Evolutionary conservation across 2,329 filamentous ascomycete species (phyloP).

Genomic region (Scolecobasidium constrictum): DNA sequence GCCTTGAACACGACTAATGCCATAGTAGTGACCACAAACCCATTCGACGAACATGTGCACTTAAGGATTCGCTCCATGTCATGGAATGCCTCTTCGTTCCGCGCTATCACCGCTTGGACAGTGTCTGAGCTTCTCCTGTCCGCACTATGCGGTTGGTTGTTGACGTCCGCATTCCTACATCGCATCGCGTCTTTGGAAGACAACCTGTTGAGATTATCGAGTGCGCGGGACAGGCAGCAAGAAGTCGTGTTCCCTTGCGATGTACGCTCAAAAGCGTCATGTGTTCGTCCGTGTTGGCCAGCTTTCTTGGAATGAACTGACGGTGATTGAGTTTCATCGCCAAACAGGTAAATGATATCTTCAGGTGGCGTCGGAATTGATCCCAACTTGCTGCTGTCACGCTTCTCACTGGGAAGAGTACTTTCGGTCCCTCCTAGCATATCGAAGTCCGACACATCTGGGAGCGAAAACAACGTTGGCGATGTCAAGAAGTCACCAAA

Average conservation of each 20-base stretch:
- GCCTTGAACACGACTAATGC: background rate
- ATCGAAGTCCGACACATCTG: background rate
- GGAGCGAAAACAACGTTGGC: background rate
- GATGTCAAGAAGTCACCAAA: background rate
- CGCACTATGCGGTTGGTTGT: too few species aligned
- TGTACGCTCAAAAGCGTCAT: too few species aligned
- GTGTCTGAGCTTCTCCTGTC: too few species aligned
- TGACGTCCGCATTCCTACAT: too few species aligned
- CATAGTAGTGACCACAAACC: background rate
- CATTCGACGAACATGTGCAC: conserved; percentile 21
- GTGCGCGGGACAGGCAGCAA: too few species aligned
- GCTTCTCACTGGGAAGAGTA: too few species aligned
- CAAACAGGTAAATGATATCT: conserved; percentile 1
- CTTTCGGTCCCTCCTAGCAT: too few species aligned
- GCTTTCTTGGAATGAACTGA: too few species aligned
- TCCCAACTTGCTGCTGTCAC: conserved; percentile 12
- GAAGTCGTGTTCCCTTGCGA: too few species aligned
- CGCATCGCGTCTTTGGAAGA: too few species aligned
- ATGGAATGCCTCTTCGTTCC: conserved; percentile 21
- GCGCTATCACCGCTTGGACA: conserved; percentile 16
- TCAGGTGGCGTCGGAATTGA: conserved; percentile 1
- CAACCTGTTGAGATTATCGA: too few species aligned
- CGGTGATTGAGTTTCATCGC: background rate
- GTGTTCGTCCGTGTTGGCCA: too few species aligned
- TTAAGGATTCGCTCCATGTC: conserved; percentile 21